A percentile compares a stretch with the other conserved stretches of the same genome.
Conservation (phyloP, 2,329 filamentous ascomycete genomes). For the Trichothecium sympodiale region DNA sequence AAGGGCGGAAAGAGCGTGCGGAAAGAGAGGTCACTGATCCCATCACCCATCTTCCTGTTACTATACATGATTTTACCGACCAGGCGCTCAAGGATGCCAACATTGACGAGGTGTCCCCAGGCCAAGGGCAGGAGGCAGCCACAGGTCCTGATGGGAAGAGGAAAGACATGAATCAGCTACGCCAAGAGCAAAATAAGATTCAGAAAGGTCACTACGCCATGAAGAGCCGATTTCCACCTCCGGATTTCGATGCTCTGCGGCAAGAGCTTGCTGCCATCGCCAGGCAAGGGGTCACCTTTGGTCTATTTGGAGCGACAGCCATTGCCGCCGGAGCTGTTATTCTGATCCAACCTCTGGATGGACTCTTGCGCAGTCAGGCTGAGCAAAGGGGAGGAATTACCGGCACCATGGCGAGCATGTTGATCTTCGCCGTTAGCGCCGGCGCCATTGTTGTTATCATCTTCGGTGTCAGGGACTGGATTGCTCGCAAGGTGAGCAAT, state of each 20-base stretch:
- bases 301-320: slow-evolving; percentile 21
- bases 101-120: slow-evolving; percentile 19
- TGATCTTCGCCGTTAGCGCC: slow-evolving; percentile 10
- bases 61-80: slow-evolving; percentile 57
- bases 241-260: slow-evolving; percentile 32
- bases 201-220: slow-evolving; percentile 30
- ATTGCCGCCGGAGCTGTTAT: slow-evolving; percentile 16
- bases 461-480: slow-evolving; percentile 44
- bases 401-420: background rate
- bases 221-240: slow-evolving; percentile 34
- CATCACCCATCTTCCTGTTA: slow-evolving; percentile 58
- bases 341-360: slow-evolving; percentile 5
- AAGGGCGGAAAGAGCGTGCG: slow-evolving; percentile 33
- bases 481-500: slow-evolving; percentile 46
- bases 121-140: slow-evolving; percentile 18
- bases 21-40: slow-evolving; percentile 60
- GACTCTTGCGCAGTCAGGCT: slow-evolving; percentile 10
- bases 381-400: background rate
- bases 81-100: slow-evolving; percentile 38
- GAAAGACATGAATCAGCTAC: slow-evolving; percentile 27
- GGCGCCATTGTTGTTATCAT: slow-evolving; percentile 23
- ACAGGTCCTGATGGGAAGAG: slow-evolving; percentile 25
- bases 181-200: slow-evolving; percentile 20
- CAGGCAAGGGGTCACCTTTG: slow-evolving; percentile 23
- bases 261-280: slow-evolving; percentile 19